Base-by-base conservation (phyloP, 495 filamentous ascomycete genomes). In the Saxophila tyrrhenica region DNA sequence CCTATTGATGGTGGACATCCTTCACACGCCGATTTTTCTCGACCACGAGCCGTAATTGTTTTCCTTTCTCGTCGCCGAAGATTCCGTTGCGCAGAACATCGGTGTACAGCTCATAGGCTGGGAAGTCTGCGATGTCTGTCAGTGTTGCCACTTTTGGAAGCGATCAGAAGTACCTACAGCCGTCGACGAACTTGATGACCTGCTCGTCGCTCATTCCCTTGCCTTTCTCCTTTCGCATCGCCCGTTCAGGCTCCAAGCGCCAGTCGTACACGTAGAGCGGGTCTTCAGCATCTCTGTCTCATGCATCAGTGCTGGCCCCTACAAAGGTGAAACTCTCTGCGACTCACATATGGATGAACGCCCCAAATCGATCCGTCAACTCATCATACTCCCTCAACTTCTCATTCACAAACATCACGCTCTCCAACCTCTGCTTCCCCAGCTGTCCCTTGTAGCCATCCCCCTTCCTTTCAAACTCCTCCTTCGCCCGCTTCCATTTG, bases 221-320 rank as follows among this genome's bases (percentile, higher is more conserved):
- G 22, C 84, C 83, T 63, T 75, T 86, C 43, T 73, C 65, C 13
- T 68, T 70, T 17, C 85, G 74, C 59, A 96, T 71, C 49, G 73
- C 74, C 22, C 72, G 74, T 68, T 97, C 91, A 65, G 94, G 88
- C 65, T 97, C 73, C 52, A 80, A 69, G 17, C 91, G 81, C 91
- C 91, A 96, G 55, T 79, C 80, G 64, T 95, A 97, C 39, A 95
- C 91, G 62, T 75, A 94, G 52, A 74, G 72, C 16, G 74, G 75
- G 54, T 94, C 71, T 64, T 85, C 76, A 11, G 91, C 86, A 64
- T 97, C 91, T 56, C 78, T 83, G 41, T 35, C 2, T 15, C 2
- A 5, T 19, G 5, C 38, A 47, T 57, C 56, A 59, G 48, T 17
- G 32, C 42, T 9, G 25, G n/a, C 42, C 20, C 13, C n/a, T 2